Base-by-base conservation (phyloP, 1,284 basidiomycete genomes). In the Rhodofomes roseus region DNA sequence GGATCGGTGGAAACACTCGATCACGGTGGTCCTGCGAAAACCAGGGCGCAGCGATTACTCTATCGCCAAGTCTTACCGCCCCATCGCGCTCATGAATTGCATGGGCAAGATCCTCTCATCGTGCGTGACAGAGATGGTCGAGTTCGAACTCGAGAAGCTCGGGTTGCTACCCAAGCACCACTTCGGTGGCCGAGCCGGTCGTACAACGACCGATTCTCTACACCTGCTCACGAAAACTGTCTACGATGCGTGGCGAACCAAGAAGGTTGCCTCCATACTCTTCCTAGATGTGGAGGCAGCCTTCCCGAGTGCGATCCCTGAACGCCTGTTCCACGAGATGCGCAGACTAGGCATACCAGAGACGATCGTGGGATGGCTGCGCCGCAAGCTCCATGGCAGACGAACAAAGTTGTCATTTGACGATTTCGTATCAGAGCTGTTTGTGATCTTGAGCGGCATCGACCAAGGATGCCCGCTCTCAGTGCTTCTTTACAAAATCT, bases 251-350 rank as follows among this genome's bases (percentile, higher is more conserved):
- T 79, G 75, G 77, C 55, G 71, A 0, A 40, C 48, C 39, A 60
- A 64, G 0, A 63, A 75, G 22, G 76, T 75, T 1, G 75, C 68
- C 0, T 66, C 70, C 0, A 65, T 67, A 0, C 59, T 79, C 0
- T 76, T 77, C 59, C 67, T 79, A 2, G 76, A 80, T 61, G 69
- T 80, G 18, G 70, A 77, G 63, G 74, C 70, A 0, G 76, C 77
- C 0, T 80, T 79, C 64, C 77, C 74, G 0, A n/a, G n/a, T n/a
- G n/a, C n/a, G n/a, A n/a, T n/a, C n/a, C n/a, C n/a, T n/a, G n/a
- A n/a, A n/a, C n/a, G 66, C 0, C 72, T 79, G 1, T 20, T 71
- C 5, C 71, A 76, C 60, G 66, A 79, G 40, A 63, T 78, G 65
- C 52, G 66, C 11, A 57, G 41, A 36, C 14, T 60, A 8, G 71